These are phyloP conservation scores for Lentinula edodes DNA, from an alignment of 768 basidiomycete species.

Conservation along the genomic window DNA sequence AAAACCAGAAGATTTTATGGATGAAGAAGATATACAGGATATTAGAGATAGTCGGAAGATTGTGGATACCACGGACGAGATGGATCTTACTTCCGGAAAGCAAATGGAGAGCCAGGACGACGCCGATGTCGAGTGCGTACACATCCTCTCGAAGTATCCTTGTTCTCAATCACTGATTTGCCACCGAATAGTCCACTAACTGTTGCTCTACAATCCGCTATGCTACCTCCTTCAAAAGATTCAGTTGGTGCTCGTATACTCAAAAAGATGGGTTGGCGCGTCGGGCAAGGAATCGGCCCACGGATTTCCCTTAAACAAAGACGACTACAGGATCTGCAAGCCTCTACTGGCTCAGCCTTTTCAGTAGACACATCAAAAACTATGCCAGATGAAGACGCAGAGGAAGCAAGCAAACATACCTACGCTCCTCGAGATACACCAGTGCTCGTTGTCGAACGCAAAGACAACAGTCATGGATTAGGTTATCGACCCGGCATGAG, in stretches of 20 bases:
- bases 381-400: conserved; percentile 53
- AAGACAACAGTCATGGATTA: conserved; percentile 76
- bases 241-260: conserved; percentile 83
- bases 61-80: conserved; percentile 76
- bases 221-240: conserved; percentile 71
- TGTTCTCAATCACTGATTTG: too few species aligned
- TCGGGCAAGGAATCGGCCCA: conserved; percentile 92
- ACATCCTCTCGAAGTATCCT: background rate
- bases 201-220: conserved; percentile 52
- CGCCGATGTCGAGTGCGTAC: conserved; percentile 33
- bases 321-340: conserved; percentile 61
- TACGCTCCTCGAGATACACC: conserved; percentile 82
- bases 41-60: conserved; percentile 67
- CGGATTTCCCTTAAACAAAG: conserved; percentile 75
- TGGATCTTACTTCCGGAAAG: conserved; percentile 59
- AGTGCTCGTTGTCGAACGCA: conserved; percentile 54
- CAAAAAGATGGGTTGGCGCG: conserved; percentile 93
- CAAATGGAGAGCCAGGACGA: conserved; percentile 36
- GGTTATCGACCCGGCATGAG: conserved; percentile 70
- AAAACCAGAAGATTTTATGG: conserved; percentile 96
- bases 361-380: conserved; percentile 24
- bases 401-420: conserved; percentile 81
- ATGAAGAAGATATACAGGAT: conserved; percentile 93
- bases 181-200: conserved; percentile 48
- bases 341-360: conserved; percentile 22